Percentiles rank a stretch among this genome's conserved stretches.
These are phyloP conservation scores for Iris macrosiphon DNA, from an alignment of 106 monocot species.

Conservation along the genomic window DNA sequence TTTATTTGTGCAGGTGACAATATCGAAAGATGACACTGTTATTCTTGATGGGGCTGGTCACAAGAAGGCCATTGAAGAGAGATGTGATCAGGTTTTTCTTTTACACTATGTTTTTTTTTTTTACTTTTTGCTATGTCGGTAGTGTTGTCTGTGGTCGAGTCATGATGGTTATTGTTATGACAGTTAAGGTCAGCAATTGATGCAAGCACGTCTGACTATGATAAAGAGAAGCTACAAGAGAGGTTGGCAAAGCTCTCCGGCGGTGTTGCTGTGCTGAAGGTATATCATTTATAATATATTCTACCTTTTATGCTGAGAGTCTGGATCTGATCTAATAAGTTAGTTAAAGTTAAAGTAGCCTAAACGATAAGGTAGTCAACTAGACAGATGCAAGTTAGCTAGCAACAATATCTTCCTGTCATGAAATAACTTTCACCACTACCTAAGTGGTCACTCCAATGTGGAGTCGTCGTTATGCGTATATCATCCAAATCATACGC, in stretches of 20 bases:
- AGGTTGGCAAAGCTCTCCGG: slow-evolving; percentile 72
- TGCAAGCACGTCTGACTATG: slow-evolving; percentile 60
- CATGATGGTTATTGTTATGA: not conserved
- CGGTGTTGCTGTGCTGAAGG: slow-evolving; percentile 75
- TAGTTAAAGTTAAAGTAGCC: too few species aligned
- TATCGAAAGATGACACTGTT: slow-evolving; percentile 95
- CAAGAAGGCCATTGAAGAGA: slow-evolving; percentile 92
- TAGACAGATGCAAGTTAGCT: too few species aligned
- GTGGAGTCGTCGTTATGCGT: too few species aligned
- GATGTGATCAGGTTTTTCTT: slow-evolving; percentile 71
- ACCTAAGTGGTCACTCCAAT: too few species aligned
- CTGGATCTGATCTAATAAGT: too few species aligned
- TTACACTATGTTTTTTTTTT: not conserved
- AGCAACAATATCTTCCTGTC: too few species aligned
- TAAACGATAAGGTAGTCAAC: too few species aligned
- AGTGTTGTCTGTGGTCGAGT: not conserved
- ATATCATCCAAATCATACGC: too few species aligned
- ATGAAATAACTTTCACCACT: too few species aligned
- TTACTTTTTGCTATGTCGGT: not conserved
- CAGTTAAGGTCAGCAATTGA: slow-evolving; percentile 65
- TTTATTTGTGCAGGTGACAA: slow-evolving; percentile 24
- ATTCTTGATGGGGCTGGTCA: slow-evolving; percentile 94
- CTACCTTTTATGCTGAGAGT: too few species aligned
- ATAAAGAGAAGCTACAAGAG: slow-evolving; percentile 66
- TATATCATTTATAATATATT: too few species aligned